Evolutionary conservation across 1,139 yeast genomes (phyloP).

Genomic region (Taiozyma sp.): DNA sequence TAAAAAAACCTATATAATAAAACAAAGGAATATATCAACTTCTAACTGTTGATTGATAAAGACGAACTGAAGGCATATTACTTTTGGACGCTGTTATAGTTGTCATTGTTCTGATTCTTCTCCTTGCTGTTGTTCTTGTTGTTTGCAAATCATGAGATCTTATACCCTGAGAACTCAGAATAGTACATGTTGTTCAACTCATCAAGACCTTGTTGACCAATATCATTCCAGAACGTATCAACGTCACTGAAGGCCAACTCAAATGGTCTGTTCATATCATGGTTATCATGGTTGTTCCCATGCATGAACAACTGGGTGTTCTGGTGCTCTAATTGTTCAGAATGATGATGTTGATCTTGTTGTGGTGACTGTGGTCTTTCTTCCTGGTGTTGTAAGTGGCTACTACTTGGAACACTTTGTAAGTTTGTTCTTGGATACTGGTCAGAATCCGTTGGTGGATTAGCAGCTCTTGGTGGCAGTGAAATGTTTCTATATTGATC

Average conservation of each 20-base stretch:
- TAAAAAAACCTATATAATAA: neutral
- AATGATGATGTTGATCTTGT: neutral
- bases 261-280: slow-evolving; percentile 11
- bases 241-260: slow-evolving; percentile 15
- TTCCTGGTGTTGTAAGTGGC: neutral
- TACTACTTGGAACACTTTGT: slow-evolving; percentile 3
- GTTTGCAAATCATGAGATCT: slow-evolving; percentile 6
- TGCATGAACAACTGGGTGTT: neutral
- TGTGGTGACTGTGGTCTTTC: neutral
- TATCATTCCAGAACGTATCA: slow-evolving; percentile 22
- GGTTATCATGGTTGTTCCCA: neutral
- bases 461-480: slow-evolving; percentile 1
- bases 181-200: slow-evolving; percentile 22
- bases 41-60: neutral
- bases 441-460: neutral
- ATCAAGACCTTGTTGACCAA: slow-evolving; percentile 22
- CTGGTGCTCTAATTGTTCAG: neutral
- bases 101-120: too few relatives aligned
- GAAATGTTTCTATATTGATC: neutral
- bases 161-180: slow-evolving; percentile 24
- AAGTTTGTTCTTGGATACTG: neutral
- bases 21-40: neutral
- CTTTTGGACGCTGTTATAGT: neutral
- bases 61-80: neutral
- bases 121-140: neutral